phyloP scores from a whole-genome alignment of 805 yeast species.

The Huiozyma naganishii region DNA sequence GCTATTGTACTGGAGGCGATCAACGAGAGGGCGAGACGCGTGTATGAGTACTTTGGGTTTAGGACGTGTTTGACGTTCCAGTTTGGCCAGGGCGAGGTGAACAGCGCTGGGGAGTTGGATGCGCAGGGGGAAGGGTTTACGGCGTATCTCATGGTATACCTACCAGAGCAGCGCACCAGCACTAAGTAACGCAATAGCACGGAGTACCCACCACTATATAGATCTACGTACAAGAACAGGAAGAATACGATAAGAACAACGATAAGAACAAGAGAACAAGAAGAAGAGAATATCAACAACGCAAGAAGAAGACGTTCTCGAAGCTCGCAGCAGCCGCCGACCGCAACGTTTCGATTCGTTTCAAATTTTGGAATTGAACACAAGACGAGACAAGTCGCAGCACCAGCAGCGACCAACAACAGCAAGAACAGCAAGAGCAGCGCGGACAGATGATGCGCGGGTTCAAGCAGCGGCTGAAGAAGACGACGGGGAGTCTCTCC shows the following conservation, averaged over 20 bases:
- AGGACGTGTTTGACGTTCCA: slow-evolving; percentile 17
- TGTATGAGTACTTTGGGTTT: slow-evolving; percentile 29
- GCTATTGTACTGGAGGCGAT: slow-evolving; percentile 29
- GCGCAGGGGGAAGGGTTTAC: slow-evolving; percentile 25
- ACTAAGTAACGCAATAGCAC: slow-evolving; percentile 7
- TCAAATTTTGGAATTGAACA: too few species aligned
- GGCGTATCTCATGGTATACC: slow-evolving; percentile 26
- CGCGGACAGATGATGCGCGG: slow-evolving; percentile 53
- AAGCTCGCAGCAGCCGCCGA: too few species aligned
- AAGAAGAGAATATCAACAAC: too few species aligned
- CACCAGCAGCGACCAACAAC: too few species aligned
- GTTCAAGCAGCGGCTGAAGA: slow-evolving; percentile 44
- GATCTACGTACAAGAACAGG: too few species aligned
- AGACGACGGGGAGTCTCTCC: slow-evolving; percentile 29
- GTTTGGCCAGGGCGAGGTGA: slow-evolving; percentile 27
- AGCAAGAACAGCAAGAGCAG: too few species aligned
- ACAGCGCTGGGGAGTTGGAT: slow-evolving; percentile 18
- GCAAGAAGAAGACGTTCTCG: too few species aligned
- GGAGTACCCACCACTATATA: too few species aligned
- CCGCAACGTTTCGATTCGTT: too few species aligned
- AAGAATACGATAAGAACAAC: too few species aligned
- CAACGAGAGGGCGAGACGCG: slow-evolving; percentile 23
- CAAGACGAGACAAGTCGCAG: too few species aligned
- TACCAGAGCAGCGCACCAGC: slow-evolving; percentile 7
- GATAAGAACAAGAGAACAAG: too few species aligned